Evolutionary conservation across 148 eudicot species (phyloP).

Genomic region (Bassia scoparia): DNA sequence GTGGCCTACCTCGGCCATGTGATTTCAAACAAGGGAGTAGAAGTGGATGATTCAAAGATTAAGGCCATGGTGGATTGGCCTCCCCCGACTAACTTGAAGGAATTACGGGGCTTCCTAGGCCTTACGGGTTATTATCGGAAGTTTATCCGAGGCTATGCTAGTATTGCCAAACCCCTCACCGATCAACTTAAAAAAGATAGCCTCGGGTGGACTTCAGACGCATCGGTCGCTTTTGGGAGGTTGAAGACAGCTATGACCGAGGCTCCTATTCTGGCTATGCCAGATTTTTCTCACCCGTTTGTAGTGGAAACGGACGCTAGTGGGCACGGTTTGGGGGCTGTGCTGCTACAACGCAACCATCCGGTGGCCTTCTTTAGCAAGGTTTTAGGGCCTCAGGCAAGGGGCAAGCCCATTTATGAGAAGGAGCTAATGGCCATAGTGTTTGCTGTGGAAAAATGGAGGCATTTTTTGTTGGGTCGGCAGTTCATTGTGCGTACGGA

Average conservation of each 20-base stretch:
- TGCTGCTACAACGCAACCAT: too few species aligned
- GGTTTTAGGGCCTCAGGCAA: too few species aligned
- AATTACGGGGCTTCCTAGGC: background rate
- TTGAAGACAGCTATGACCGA: background rate
- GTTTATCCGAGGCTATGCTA: background rate
- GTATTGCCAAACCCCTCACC: background rate
- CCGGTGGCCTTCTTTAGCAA: too few species aligned
- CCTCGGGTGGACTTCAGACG: background rate
- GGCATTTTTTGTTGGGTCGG: too few species aligned
- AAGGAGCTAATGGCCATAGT: too few species aligned
- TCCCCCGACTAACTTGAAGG: background rate
- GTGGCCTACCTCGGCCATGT: background rate
- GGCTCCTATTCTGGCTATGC: too few species aligned
- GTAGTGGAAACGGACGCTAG: too few species aligned
- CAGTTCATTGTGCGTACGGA: too few species aligned
- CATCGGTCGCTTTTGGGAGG: background rate
- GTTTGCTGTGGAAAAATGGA: too few species aligned
- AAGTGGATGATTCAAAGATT: background rate
- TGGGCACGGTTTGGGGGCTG: too few species aligned
- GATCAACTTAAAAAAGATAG: background rate
- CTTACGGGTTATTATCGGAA: background rate
- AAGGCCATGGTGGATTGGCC: background rate
- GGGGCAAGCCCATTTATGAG: too few species aligned
- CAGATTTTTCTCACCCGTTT: too few species aligned
- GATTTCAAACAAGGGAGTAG: background rate